phyloP scores from a whole-genome alignment of 148 eudicot genomes.

The Vaccinium corymbosum region DNA sequence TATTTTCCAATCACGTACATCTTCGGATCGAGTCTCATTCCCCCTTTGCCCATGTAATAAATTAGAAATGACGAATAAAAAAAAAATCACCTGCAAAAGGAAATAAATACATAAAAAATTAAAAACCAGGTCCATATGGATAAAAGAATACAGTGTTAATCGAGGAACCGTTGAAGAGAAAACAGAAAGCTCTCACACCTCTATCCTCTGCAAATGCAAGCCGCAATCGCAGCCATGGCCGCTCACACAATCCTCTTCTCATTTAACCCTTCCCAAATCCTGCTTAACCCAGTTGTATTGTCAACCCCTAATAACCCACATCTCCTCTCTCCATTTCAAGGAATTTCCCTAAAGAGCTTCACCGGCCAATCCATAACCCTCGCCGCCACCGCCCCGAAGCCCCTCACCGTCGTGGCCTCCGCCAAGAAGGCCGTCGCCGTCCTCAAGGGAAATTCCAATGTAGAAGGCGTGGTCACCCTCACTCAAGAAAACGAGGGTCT shows the following conservation, averaged over 20 bases:
- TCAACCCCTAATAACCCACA: constrained; percentile 24
- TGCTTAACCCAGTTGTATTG: constrained; percentile 18
- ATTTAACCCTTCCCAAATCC: constrained; percentile 21
- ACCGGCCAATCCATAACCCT: constrained; percentile 27
- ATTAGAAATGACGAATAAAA: no score
- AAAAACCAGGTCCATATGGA: no score
- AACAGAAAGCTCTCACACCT: neutral
- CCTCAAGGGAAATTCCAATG: constrained; percentile 67
- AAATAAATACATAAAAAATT: no score
- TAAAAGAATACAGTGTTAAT: no score
- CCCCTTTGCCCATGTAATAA: no score
- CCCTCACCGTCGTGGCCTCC: constrained; percentile 50
- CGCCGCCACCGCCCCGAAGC: constrained; percentile 38
- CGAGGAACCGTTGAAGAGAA: neutral
- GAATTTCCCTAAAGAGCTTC: constrained; percentile 43
- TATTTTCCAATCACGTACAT: no score
- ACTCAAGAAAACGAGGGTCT: constrained; percentile 67
- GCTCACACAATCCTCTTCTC: constrained; percentile 41
- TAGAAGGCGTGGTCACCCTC: constrained; percentile 87
- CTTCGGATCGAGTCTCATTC: no score
- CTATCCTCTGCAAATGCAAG: constrained; percentile 23
- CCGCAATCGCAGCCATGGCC: constrained; percentile 57
- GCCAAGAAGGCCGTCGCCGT: constrained; percentile 65
- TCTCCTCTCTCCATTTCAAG: constrained; percentile 47
- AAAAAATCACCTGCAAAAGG: no score